phyloP scores from a whole-genome alignment of 1,139 yeast genomes.

The Sugiyamaella neomexicana region DNA sequence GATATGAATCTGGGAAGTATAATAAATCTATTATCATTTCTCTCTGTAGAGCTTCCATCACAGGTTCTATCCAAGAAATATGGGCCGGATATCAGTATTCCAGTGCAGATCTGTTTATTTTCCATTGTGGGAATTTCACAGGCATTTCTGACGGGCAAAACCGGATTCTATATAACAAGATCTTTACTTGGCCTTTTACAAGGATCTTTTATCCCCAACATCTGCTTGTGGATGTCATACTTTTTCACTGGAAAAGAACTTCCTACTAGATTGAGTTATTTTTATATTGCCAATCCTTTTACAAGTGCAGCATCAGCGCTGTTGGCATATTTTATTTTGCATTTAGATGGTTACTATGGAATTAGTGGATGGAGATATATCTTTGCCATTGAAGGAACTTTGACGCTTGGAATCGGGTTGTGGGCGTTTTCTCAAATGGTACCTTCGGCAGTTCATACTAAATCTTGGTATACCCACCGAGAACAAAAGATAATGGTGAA shows the following conservation, averaged over 20 bases:
- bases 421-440: slow-evolving; percentile 51
- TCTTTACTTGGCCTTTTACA: slow-evolving; percentile 50
- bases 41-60: slow-evolving; percentile 54
- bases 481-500: slow-evolving; percentile 66
- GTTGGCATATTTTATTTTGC: slow-evolving; percentile 48
- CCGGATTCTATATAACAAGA: slow-evolving; percentile 47
- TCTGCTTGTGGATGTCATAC: slow-evolving; percentile 52
- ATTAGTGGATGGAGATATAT: slow-evolving; percentile 64
- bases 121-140: slow-evolving; percentile 51
- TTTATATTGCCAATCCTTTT: slow-evolving; percentile 44
- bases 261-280: slow-evolving; percentile 49
- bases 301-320: slow-evolving; percentile 41
- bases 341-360: slow-evolving; percentile 44
- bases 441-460: slow-evolving; percentile 59
- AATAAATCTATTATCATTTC: slow-evolving; percentile 46
- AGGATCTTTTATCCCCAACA: slow-evolving; percentile 58
- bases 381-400: slow-evolving; percentile 61
- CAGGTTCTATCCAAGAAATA: slow-evolving; percentile 51
- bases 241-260: slow-evolving; percentile 52
- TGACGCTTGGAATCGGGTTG: slow-evolving; percentile 58
- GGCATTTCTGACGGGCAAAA: slow-evolving; percentile 42
- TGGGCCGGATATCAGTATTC: slow-evolving; percentile 58
- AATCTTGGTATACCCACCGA: slow-evolving; percentile 57
- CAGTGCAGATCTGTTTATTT: slow-evolving; percentile 52
- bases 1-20: slow-evolving; percentile 53